Evolutionary conservation across 2,329 filamentous ascomycete species (phyloP).

Genomic region (Sporothrix inflata): DNA sequence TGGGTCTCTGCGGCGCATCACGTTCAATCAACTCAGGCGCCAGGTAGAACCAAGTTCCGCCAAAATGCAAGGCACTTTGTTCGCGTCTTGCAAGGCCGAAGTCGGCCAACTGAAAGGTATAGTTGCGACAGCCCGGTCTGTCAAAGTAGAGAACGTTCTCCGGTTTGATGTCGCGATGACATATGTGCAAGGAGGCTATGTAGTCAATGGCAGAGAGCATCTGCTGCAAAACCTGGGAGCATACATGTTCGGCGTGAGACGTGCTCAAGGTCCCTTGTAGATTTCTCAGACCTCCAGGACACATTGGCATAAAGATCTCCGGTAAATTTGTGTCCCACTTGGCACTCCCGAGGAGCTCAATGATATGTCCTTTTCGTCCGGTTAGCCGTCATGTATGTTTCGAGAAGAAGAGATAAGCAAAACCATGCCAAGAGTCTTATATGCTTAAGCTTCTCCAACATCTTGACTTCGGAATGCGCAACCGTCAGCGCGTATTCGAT

Average conservation of each 20-base stretch:
- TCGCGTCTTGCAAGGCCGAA: neutral
- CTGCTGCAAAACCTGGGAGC: neutral
- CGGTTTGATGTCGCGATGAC: slow-evolving; percentile 10
- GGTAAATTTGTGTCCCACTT: neutral
- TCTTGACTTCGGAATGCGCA: neutral
- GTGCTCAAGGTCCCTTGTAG: neutral
- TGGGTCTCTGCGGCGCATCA: neutral
- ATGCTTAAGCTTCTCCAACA: neutral
- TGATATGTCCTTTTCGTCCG: neutral
- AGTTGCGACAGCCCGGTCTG: neutral
- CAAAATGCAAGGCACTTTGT: no score
- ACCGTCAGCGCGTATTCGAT: neutral
- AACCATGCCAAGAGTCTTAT: neutral
- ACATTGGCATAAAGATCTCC: neutral
- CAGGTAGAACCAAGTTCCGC: neutral
- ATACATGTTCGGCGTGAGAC: neutral
- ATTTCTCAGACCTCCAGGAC: neutral
- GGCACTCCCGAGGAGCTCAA: neutral
- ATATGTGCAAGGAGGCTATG: neutral
- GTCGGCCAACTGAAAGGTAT: slow-evolving; percentile 2
- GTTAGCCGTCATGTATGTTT: no score
- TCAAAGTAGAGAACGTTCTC: neutral
- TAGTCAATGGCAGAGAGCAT: slow-evolving; percentile 4
- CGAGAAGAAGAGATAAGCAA: neutral
- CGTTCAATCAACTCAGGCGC: neutral